Conservation (phyloP, 2,329 filamentous ascomycete genomes). For the Sarocladium oryzae region DNA sequence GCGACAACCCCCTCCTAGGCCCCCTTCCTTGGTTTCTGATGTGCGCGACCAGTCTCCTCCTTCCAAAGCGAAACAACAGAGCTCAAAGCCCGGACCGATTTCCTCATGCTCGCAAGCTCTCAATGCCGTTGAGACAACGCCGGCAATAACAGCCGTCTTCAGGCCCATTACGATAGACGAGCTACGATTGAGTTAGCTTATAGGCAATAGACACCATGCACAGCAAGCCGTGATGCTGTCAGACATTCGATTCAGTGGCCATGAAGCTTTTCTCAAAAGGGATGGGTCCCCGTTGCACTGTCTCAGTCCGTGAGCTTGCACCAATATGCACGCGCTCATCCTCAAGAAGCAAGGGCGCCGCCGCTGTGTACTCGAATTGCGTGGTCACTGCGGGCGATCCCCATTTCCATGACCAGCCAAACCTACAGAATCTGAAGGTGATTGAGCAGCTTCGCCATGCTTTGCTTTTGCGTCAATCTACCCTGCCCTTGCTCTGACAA, state of each 20-base stretch:
- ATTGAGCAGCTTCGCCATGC: background rate
- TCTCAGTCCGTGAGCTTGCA: constrained; percentile 5
- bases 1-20: constrained; percentile 2
- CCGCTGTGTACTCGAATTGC: background rate
- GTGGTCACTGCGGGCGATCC: background rate
- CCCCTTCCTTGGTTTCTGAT: background rate
- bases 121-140: background rate
- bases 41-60: background rate
- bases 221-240: background rate
- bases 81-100: constrained; percentile 5
- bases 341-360: constrained; percentile 5
- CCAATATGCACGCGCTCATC: background rate
- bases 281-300: constrained; percentile 3
- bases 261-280: constrained; percentile 1
- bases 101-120: constrained; percentile 7
- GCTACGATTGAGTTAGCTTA: no score
- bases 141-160: no score
- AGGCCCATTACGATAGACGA: no score
- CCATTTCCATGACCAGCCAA: background rate
- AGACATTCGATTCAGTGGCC: background rate
- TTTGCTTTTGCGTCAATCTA: background rate
- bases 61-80: background rate
- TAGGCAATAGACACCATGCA: no score
- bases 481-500: background rate
- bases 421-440: background rate